phyloP scores from a whole-genome alignment of 495 filamentous ascomycete genomes.

The Neurospora tetrasperma region DNA sequence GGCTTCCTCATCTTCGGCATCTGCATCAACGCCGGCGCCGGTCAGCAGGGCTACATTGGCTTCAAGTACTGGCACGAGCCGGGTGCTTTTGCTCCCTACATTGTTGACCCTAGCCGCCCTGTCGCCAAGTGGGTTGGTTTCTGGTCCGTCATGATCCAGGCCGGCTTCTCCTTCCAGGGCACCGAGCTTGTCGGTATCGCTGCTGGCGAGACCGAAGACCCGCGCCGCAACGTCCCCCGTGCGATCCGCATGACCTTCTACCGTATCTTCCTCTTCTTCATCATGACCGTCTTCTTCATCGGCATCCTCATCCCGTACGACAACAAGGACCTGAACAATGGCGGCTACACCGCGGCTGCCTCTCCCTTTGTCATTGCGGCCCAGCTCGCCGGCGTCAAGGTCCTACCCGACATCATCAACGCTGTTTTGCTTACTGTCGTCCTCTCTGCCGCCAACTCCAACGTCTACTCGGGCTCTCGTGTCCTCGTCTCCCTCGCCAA shows the following conservation, averaged over 20 bases:
- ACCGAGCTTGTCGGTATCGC: constrained; percentile 57
- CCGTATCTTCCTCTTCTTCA: constrained; percentile 56
- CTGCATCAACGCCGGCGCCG: constrained; percentile 57
- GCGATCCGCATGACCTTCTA: constrained; percentile 46
- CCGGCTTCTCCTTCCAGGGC: constrained; percentile 39
- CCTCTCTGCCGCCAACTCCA: constrained; percentile 44
- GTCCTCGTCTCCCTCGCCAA: constrained; percentile 53
- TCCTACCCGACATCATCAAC: constrained; percentile 62
- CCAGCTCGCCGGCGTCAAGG: constrained; percentile 49
- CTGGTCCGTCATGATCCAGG: constrained; percentile 37
- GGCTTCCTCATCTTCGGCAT: constrained; percentile 59
- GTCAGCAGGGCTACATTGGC: constrained; percentile 54
- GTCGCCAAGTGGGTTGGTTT: constrained; percentile 38
- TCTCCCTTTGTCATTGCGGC: constrained; percentile 67
- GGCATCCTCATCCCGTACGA: constrained; percentile 54
- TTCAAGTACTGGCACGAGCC: constrained; percentile 64
- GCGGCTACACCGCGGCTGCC: constrained; percentile 42
- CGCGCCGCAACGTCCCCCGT: constrained; percentile 43
- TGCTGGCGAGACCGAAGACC: constrained; percentile 55
- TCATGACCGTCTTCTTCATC: constrained; percentile 56
- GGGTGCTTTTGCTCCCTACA: constrained; percentile 53
- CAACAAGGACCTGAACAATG: constrained; percentile 37
- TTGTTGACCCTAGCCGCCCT: constrained; percentile 23
- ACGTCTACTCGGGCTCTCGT: constrained; percentile 52
- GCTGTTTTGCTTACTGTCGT: constrained; percentile 57